Evolutionary conservation across 352 stramenopile genomes (phyloP), one percentile per base, ranked within the genome.

Genomic region (Phytophthora fragariae): DNA sequence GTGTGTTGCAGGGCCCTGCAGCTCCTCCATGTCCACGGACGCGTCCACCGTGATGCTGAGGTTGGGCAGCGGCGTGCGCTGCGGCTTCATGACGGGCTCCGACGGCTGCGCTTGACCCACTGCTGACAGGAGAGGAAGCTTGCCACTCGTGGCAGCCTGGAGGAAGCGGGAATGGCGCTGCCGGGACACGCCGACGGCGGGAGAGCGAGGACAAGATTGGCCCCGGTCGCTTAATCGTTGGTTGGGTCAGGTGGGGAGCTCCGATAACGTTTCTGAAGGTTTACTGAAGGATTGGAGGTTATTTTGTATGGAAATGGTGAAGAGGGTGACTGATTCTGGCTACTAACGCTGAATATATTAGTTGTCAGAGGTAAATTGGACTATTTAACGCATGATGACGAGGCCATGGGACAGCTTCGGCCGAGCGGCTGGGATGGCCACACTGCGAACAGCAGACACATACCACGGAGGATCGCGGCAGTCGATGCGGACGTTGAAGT

Each of bases 1-100:
- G 41, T 80, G 73, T 15, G 72, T 82, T 29, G 82, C 80, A 15
- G 85, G 83, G 0, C 70, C 77, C 46, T 91, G 80, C 27, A 70
- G 35, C 52, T 92, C 80, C 37, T 79, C 71, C 54, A 75, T 53
- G 44, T 73, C 73, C 53, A 72, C 62, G 10, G 65, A 68, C 58
- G 74, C 39, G 71, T 69, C 68, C 61, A 80, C 69, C n/a, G 57
- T 62, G 68, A 79, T 84, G 69, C 53, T 77, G 31, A 83, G 62
- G 39, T 72, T 58, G 35, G 76, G 75, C 33, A 77, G 61, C 37
- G 74, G 55, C 15, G 52, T 71, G 14, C 61, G 64, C 56, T 73
- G 47, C 24, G 57, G 27, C 29, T 82, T 68, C 57, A 54, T 63
- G 24, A 44, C 31, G 39, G 39, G 21, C 17, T 11, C 21, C 17